Base-by-base conservation (phyloP, 306 rosid genomes). In the Datisca glomerata region DNA sequence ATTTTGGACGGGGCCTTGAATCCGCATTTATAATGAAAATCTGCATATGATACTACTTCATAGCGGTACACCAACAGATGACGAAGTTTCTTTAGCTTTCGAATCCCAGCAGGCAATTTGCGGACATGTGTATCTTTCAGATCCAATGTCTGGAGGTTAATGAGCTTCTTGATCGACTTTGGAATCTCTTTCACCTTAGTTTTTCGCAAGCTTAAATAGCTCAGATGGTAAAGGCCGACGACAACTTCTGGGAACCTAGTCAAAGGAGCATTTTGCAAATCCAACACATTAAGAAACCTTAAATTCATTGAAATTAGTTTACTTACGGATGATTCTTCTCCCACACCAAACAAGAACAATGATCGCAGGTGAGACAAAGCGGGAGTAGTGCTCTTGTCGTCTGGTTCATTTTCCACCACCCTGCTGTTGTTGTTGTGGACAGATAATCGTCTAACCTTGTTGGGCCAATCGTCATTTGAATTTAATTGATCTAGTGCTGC, bases 251-350 rank as follows among this genome's bases (percentile, higher is more conserved):
- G 72, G 15, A 70, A 65, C 3, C 0, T 20, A 11, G 40, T 29
- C 32, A 64, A 11, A 21, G 47, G 44, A 10, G 46, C 45, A 25
- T 58, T 61, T 21, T 29, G 31, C 41, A 65, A 47, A 12, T 65
- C 66, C 20, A 70, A 52, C 43, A 70, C 69, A n/a, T 45, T 65
- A n/a, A 65, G 61, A 10, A 71, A 43, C 59, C 8, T 53, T 8
- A 65, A 29, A 0, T 50, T 31, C 16, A 5, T 23, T 9, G 35
- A 12, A 6, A 7, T n/a, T 8, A 9, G 2, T 29, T 29, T n/a
- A 29, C 12, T 2, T n/a, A 3, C 12, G 35, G 35, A 10, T 29
- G n/a, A 8, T 29, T 29, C 35, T 29, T 29, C n/a, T n/a, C n/a
- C 12, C 2, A 29, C 1, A n/a, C 1, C 35, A 29, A 29, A 29